Conservation (phyloP, 202 grass and related monocot genomes). For the Carex arenaria region DNA sequence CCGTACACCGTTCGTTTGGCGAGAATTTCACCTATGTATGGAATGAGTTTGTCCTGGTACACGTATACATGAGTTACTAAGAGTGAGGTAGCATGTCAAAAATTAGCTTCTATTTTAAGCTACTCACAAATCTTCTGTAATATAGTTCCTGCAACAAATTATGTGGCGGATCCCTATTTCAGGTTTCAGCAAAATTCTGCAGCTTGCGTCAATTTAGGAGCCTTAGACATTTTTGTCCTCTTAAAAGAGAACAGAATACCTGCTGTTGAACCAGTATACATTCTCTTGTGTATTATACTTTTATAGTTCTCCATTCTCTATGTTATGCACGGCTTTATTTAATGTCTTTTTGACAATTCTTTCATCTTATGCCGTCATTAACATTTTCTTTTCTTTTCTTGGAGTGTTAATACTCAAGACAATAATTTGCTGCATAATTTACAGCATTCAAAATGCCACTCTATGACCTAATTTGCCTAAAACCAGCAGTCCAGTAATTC, state of each 20-base stretch:
- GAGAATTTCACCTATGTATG: conserved; percentile 10
- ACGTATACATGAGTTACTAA: background rate
- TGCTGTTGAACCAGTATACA: background rate
- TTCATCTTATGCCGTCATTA: background rate
- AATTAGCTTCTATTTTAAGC: conserved; percentile 13
- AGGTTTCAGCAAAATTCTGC: background rate
- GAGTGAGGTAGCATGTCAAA: conserved; percentile 1
- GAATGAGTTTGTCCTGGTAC: conserved; percentile 1
- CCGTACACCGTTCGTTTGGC: background rate
- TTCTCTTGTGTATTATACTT: background rate
- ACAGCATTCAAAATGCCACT: background rate
- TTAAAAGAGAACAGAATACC: background rate
- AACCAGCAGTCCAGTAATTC: background rate
- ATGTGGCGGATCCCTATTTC: background rate
- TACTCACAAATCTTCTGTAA: background rate
- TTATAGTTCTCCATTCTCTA: background rate
- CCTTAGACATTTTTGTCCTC: background rate
- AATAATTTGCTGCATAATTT: background rate
- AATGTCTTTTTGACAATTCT: background rate
- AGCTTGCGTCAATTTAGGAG: background rate
- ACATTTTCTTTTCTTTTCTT: background rate
- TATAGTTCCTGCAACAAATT: background rate
- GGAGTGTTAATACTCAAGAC: background rate
- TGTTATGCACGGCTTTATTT: background rate
- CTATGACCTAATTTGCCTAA: background rate